Conservation (phyloP, 75 land plant species). For the Sequoia sempervirens region DNA sequence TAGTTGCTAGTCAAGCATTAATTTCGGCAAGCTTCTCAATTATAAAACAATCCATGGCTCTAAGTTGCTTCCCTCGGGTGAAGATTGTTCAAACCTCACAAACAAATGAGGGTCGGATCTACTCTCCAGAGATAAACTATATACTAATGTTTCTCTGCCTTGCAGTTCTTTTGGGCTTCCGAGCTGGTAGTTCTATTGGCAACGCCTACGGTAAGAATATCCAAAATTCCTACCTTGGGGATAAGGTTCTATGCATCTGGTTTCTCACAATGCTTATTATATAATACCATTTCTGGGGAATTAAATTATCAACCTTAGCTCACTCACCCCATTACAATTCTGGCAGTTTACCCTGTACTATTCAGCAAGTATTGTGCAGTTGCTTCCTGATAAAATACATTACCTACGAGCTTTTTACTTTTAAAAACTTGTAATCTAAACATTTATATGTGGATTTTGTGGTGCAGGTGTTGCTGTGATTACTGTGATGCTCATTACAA, state of each 20-base stretch:
- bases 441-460: background rate
- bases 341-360: no score
- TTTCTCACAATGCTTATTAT: no score
- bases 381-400: no score
- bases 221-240: background rate
- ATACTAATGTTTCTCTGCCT: constrained; percentile 47
- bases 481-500: constrained; percentile 62
- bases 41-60: constrained; percentile 46
- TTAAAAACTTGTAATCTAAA: background rate
- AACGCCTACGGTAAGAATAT: constrained; percentile 51
- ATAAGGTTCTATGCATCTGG: no score
- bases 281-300: no score
- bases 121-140: constrained; percentile 59
- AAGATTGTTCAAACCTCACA: constrained; percentile 49
- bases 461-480: constrained; percentile 57
- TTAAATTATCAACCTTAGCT: no score
- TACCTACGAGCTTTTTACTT: background rate
- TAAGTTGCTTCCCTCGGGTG: constrained; percentile 59
- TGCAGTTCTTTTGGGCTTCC: constrained; percentile 27
- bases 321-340: no score
- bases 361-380: no score
- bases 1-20: constrained; percentile 59
- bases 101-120: constrained; percentile 49
- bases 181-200: constrained; percentile 28
- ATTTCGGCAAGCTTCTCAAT: constrained; percentile 67